Conservation (phyloP, 2,329 filamentous ascomycete genomes). For the Pseudomassariella vexata region DNA sequence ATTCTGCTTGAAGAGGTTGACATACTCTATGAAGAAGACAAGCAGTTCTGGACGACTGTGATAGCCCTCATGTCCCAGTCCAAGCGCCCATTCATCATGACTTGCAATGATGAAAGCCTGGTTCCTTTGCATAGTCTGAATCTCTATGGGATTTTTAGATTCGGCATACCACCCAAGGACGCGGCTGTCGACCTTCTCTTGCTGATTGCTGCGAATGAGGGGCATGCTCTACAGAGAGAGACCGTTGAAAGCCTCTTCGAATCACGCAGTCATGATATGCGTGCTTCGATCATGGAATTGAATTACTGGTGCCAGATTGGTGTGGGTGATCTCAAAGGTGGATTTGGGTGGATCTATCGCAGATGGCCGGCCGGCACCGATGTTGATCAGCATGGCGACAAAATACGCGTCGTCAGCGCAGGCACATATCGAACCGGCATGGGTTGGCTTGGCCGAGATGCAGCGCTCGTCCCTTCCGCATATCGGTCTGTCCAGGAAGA, state of each 20-base stretch:
- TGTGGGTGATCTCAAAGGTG: slow-evolving; percentile 81
- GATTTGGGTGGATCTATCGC: slow-evolving; percentile 83
- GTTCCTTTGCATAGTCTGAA: slow-evolving; percentile 68
- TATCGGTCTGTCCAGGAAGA: slow-evolving; percentile 52
- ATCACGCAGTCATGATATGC: slow-evolving; percentile 65
- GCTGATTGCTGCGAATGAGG: slow-evolving; percentile 79
- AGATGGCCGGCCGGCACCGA: slow-evolving; percentile 70
- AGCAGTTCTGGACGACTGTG: slow-evolving; percentile 86
- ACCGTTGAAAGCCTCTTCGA: slow-evolving; percentile 67
- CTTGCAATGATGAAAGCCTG: slow-evolving; percentile 87
- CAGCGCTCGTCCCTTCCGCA: slow-evolving; percentile 30
- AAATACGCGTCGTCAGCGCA: slow-evolving; percentile 73
- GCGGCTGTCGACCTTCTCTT: slow-evolving; percentile 76
- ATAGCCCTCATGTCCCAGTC: slow-evolving; percentile 73
- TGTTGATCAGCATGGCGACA: slow-evolving; percentile 59
- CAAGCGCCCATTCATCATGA: slow-evolving; percentile 88
- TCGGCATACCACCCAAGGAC: slow-evolving; percentile 59
- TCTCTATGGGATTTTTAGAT: slow-evolving; percentile 80
- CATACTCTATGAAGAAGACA: slow-evolving; percentile 90
- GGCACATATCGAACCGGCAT: slow-evolving; percentile 73
- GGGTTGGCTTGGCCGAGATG: slow-evolving; percentile 67
- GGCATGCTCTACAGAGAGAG: slow-evolving; percentile 66
- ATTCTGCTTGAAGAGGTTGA: slow-evolving; percentile 94
- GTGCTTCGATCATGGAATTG: slow-evolving; percentile 76
- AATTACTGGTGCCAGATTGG: slow-evolving; percentile 98